Evolutionary conservation across 2,329 filamentous ascomycete genomes (phyloP), one percentile per base, ranked within the genome.

Genomic region (Colletotrichum acutatum): DNA sequence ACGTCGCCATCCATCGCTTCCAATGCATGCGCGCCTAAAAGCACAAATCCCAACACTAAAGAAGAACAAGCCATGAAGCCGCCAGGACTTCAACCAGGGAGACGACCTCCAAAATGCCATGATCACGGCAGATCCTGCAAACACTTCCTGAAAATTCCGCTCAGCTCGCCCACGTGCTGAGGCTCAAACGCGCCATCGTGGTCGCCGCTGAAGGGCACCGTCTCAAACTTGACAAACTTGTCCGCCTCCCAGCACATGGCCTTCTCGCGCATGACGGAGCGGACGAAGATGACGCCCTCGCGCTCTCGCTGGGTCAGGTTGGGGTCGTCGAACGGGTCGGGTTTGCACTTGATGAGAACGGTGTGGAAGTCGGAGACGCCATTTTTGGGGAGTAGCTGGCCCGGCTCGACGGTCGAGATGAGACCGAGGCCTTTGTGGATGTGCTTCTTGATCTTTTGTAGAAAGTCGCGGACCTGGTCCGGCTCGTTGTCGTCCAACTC

Each of bases 151-250:
- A 77, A 63, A 46, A 77, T 77, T 16, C 54, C 56, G 70, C 76
- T 77, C 65, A 77, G 58, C 63, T 77, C 76, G 22, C 70, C 74
- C 24, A 77, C 74, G 57, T 66, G 58, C 61, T 70, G 66, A 16
- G 76, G 75, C 71, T 75, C 71, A 60, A 77, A 77, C 11, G 76
- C 76, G 7, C 76, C 68, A 59, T 77, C 76, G 63, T 77, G 76
- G 14, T 77, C 72, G 8, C 76, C 76, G 57, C 76, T 76, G 37
- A 77, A 77, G 2, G 76, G 75, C 30, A 76, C 72, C 24, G 70
- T 72, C 61, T 74, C 56, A 28, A 77, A 77, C 53, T 68, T 76
- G 37, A 66, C 59, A 42, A 78, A 78, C 30, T 71, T 76, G 28
- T 57, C 60, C 6, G 71, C 49, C 22, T 78, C 68, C 76, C 76